phyloP scores from a whole-genome alignment of 192 early-diverging fungal species.

The Linnemannia schmuckeri region DNA sequence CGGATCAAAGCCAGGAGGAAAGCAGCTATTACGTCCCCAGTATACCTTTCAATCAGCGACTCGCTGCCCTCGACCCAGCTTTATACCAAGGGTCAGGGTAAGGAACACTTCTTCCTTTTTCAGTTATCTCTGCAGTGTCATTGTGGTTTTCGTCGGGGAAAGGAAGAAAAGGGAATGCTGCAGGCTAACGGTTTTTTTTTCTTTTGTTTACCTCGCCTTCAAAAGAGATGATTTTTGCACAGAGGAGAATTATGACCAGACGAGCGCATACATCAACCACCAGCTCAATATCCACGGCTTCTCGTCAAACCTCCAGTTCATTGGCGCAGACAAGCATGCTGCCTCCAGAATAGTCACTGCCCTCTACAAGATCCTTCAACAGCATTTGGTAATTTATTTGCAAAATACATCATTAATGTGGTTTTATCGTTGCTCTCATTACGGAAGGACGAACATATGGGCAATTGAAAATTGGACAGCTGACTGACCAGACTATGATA shows the following conservation, averaged over 20 bases:
- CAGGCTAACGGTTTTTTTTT: neutral
- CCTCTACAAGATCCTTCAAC: constrained; percentile 41
- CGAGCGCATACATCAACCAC: constrained; percentile 47
- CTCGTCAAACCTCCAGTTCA: constrained; percentile 31
- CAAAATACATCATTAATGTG: neutral
- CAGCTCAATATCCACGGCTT: constrained; percentile 41
- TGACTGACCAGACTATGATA: neutral
- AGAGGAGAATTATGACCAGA: constrained; percentile 51
- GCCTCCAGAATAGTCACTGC: constrained; percentile 45
- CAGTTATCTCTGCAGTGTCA: neutral
- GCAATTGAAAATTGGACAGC: neutral
- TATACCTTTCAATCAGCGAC: constrained; percentile 29
- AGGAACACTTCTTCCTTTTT: neutral
- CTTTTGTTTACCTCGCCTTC: neutral
- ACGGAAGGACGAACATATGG: neutral
- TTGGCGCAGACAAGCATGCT: constrained; percentile 27
- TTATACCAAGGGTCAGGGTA: constrained; percentile 53
- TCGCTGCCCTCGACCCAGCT: constrained; percentile 35
- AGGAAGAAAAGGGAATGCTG: neutral
- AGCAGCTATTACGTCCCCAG: constrained; percentile 42
- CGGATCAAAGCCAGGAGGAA: constrained; percentile 36
- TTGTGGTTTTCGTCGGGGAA: neutral
- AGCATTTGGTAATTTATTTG: constrained; percentile 28
- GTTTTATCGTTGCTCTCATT: neutral
- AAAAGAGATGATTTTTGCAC: constrained; percentile 42